Evolutionary conservation across 1,139 yeast species (phyloP).

Genomic region (Zygotorulaspora mrakii): DNA sequence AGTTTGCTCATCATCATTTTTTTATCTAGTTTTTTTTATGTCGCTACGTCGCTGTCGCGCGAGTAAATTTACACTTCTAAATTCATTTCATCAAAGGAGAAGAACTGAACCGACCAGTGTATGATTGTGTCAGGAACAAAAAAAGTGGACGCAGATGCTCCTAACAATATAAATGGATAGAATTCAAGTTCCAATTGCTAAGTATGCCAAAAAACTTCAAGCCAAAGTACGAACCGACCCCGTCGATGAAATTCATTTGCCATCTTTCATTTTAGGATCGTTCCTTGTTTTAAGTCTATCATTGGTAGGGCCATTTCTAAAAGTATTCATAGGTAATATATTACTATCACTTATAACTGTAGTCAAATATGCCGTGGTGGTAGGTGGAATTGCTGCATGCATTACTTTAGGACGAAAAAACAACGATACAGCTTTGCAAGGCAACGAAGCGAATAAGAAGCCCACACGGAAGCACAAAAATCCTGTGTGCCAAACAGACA

Average conservation of each 20-base stretch:
- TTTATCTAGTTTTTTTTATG: neutral
- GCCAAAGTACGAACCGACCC: constrained; percentile 17
- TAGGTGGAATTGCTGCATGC: constrained; percentile 22
- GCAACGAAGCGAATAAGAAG: neutral
- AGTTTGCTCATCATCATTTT: neutral
- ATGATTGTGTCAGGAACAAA: neutral
- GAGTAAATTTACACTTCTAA: neutral
- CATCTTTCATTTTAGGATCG: constrained; percentile 26
- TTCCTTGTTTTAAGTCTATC: constrained; percentile 15
- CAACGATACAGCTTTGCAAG: neutral
- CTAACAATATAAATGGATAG: constrained; percentile 11
- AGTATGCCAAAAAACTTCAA: constrained; percentile 8
- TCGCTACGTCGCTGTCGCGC: neutral
- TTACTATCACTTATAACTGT: constrained; percentile 20
- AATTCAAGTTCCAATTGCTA: constrained; percentile 10
- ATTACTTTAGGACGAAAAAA: constrained; percentile 13
- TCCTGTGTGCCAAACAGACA: neutral
- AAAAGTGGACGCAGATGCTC: neutral
- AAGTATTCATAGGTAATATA: constrained; percentile 21
- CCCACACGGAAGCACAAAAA: constrained; percentile 1
- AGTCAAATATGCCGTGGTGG: constrained; percentile 19
- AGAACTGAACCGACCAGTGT: too few relatives aligned
- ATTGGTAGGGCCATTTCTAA: constrained; percentile 21
- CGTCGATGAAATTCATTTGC: constrained; percentile 20
- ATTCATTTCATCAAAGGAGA: too few relatives aligned